Evolutionary conservation across 306 rosid genomes (phyloP), one percentile per base, ranked within the genome.

Genomic region (Rubus parviflorus): DNA sequence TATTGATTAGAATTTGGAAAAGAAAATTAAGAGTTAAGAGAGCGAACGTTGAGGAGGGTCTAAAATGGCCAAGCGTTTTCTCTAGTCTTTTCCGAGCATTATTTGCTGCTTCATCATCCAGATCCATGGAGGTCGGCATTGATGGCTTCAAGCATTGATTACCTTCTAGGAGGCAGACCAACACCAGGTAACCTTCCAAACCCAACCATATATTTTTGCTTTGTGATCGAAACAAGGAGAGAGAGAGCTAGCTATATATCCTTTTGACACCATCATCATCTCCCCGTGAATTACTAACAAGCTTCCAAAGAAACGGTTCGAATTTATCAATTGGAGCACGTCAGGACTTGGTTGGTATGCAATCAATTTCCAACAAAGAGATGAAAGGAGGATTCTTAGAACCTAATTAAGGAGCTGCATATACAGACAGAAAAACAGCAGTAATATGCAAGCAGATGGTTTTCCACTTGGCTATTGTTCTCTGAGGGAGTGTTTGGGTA

Each of bases 181-280:
- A 88, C 92, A 12, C 92, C 92, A 54, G 90, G 90, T 41, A 88
- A 68, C 70, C 87, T 86, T 62, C 90, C 92, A 65, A 65, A 45
- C 49, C 70, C 70, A 61, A 90, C 86, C 92, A 88, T 88, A 7
- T 62, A 43, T 38, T 20, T 66, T 30, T 48, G 20, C 8, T 49
- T 11, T 65, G 22, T 45, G 19, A n/a, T n/a, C n/a, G n/a, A 43
- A 40, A 13, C 2, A 58, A 54, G 40, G 6, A 54, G 17, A 37
- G 37, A 13, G 25, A 4, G 22, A 58, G 51, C 14, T 46, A 46
- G 51, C 13, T 46, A 46, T 10, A 30, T 30, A 30, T 10, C 15
- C 12, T 46, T 46, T 9, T 46, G 15, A 46, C 51, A 46, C 51
- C 51, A 10, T 2, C 51, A 10, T 10, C 15, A 10, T 2, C 51